A percentile compares a stretch with the other conserved stretches of the same genome.
These are phyloP conservation scores for Paramecium pentaurelia DNA, from an alignment of 73 alveolate species.

Conservation along the genomic window DNA sequence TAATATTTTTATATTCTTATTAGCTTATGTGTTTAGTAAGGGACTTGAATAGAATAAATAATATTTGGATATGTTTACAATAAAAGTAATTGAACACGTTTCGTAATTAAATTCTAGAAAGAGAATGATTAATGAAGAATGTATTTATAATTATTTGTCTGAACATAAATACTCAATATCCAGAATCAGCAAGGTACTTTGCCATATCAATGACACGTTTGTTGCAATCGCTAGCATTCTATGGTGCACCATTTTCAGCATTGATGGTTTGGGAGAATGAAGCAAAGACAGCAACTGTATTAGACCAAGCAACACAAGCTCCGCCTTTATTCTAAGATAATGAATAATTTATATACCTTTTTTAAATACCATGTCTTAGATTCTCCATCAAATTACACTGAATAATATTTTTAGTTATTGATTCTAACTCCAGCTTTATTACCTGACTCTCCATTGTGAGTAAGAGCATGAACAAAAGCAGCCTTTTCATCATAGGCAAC, in stretches of 20 bases:
- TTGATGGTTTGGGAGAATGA: slow-evolving; percentile 44
- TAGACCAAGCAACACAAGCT: background rate
- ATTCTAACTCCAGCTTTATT: slow-evolving; percentile 27
- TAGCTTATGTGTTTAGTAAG: background rate
- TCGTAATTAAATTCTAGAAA: background rate
- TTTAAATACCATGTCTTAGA: slow-evolving; percentile 10
- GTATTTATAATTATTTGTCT: background rate
- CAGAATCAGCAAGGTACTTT: slow-evolving; percentile 13
- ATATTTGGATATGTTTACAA: background rate
- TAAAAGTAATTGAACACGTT: background rate
- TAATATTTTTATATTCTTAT: too few species aligned
- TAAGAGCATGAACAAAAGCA: background rate
- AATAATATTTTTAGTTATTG: slow-evolving; percentile 17
- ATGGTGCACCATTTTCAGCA: slow-evolving; percentile 33
- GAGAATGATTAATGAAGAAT: background rate
- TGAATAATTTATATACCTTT: background rate
- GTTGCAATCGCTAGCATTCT: slow-evolving; percentile 40
- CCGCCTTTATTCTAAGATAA: slow-evolving; percentile 35
- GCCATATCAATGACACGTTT: slow-evolving; percentile 32
- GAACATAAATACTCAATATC: slow-evolving; percentile 39
- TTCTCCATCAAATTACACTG: slow-evolving; percentile 26
- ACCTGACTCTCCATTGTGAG: background rate
- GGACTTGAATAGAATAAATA: background rate
- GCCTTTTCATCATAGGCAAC: slow-evolving; percentile 24
- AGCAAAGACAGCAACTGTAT: slow-evolving; percentile 30